Conservation (phyloP, 75 land plant genomes). For the Chamaecyparis obtusa region DNA sequence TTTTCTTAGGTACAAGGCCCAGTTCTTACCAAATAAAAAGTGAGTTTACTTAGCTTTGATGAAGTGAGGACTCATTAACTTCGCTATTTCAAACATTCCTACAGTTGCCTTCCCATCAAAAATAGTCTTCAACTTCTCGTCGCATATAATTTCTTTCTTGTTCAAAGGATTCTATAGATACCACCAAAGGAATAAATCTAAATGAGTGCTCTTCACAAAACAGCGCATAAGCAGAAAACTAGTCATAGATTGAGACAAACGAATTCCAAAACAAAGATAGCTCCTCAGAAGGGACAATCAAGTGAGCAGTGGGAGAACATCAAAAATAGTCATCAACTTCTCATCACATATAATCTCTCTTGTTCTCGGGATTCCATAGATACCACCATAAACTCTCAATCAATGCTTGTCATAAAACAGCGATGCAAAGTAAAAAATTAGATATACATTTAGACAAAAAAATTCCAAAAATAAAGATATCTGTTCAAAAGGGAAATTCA, state of each 20-base stretch:
- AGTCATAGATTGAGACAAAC: not conserved
- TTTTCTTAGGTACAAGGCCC: not conserved
- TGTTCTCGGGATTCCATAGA: no score
- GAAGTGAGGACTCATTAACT: conserved; percentile 29
- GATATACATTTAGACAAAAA: not conserved
- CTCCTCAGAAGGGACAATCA: not conserved
- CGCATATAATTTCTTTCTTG: conserved; percentile 40
- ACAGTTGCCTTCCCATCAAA: conserved; percentile 45
- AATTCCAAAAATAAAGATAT: not conserved
- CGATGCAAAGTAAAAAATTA: not conserved
- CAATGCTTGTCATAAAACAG: not conserved
- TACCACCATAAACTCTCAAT: not conserved
- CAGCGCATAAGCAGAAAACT: not conserved
- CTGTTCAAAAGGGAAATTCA: not conserved
- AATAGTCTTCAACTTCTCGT: conserved; percentile 47
- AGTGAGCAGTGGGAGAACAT: not conserved
- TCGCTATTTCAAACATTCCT: conserved; percentile 29
- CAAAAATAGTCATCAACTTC: no score
- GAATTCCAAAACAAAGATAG: no score
- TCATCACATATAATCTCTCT: no score
- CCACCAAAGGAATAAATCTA: not conserved
- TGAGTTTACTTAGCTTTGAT: conserved; percentile 17
- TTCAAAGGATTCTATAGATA: conserved; percentile 34
- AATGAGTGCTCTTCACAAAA: not conserved
- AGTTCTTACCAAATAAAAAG: not conserved